Conservation (phyloP, 306 rosid species). For the Cicer arietinum region DNA sequence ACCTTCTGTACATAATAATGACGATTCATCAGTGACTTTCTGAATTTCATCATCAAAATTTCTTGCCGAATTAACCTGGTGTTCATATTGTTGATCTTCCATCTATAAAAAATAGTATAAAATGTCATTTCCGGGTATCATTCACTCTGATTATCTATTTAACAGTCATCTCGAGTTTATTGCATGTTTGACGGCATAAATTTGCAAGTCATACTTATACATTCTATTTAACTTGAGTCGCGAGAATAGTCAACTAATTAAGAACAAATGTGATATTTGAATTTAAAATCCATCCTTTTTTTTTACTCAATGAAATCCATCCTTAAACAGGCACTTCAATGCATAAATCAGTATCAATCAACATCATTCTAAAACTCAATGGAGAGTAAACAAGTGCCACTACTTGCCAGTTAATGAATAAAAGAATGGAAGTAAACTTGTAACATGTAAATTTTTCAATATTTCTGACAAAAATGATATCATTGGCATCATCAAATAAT, state of each 20-base stretch:
- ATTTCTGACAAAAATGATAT: conserved; percentile 28
- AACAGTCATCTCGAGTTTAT: conserved; percentile 17
- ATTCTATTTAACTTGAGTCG: background rate
- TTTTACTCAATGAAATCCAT: background rate
- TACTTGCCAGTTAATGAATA: background rate
- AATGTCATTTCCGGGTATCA: conserved; percentile 38
- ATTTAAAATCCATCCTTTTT: background rate
- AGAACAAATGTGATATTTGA: background rate
- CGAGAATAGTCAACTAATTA: conserved; percentile 27
- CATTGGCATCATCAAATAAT: conserved; percentile 17
- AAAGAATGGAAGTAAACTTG: conserved; percentile 3
- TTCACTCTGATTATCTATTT: conserved; percentile 29
- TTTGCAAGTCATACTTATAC: conserved; percentile 31
- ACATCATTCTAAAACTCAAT: conserved; percentile 2
- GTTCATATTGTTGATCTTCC: conserved; percentile 67
- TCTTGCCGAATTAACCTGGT: conserved; percentile 51
- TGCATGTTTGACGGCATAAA: conserved; percentile 20
- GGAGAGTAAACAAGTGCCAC: conserved; percentile 2
- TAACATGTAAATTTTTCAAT: background rate
- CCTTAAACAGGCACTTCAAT: background rate
- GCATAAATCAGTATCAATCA: conserved; percentile 8
- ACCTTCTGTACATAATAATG: conserved; percentile 52
- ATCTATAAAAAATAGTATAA: conserved; percentile 57
- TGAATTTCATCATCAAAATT: conserved; percentile 52
- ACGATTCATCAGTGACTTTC: conserved; percentile 50